Evolutionary conservation across 2,329 filamentous ascomycete species (phyloP).

Genomic region (Penicillium sp.): DNA sequence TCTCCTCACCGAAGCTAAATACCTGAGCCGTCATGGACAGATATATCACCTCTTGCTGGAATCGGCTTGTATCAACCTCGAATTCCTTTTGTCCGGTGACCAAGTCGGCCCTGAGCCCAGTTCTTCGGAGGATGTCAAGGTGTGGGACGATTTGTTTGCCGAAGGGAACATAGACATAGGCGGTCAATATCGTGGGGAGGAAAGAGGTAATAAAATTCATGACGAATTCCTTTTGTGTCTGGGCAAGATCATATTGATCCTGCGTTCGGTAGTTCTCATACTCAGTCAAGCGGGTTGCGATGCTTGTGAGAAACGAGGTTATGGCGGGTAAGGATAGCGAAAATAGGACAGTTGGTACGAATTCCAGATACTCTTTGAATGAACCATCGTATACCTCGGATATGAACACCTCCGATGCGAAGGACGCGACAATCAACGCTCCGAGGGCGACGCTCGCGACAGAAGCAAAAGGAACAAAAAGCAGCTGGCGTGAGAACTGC

Average conservation of each 20-base stretch:
- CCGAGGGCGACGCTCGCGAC: slow-evolving; percentile 71
- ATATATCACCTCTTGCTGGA: slow-evolving; percentile 91
- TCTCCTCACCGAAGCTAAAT: slow-evolving; percentile 81
- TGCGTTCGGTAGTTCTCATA: slow-evolving; percentile 91
- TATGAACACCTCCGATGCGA: slow-evolving; percentile 93
- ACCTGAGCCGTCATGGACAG: slow-evolving; percentile 93
- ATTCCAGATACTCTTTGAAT: slow-evolving; percentile 78
- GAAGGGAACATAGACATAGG: slow-evolving; percentile 93
- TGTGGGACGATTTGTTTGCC: slow-evolving; percentile 80
- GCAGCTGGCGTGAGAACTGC: slow-evolving; percentile 71
- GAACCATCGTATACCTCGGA: slow-evolving; percentile 90
- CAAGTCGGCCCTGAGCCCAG: slow-evolving; percentile 32
- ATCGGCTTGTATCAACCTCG: slow-evolving; percentile 75
- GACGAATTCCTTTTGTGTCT: slow-evolving; percentile 91
- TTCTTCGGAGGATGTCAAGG: slow-evolving; percentile 75
- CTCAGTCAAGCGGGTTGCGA: slow-evolving; percentile 75
- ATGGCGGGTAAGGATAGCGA: slow-evolving; percentile 78
- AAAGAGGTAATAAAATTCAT: slow-evolving; percentile 97
- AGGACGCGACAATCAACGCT: slow-evolving; percentile 78
- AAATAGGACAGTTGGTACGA: slow-evolving; percentile 85
- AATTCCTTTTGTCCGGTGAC: slow-evolving; percentile 60
- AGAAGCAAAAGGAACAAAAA: slow-evolving; percentile 82
- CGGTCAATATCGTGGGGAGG: slow-evolving; percentile 84
- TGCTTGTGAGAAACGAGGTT: slow-evolving; percentile 69
- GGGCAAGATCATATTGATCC: slow-evolving; percentile 76